These are phyloP conservation scores for Lentinula lateritia DNA, from an alignment of 768 basidiomycete genomes.

Conservation along the genomic window DNA sequence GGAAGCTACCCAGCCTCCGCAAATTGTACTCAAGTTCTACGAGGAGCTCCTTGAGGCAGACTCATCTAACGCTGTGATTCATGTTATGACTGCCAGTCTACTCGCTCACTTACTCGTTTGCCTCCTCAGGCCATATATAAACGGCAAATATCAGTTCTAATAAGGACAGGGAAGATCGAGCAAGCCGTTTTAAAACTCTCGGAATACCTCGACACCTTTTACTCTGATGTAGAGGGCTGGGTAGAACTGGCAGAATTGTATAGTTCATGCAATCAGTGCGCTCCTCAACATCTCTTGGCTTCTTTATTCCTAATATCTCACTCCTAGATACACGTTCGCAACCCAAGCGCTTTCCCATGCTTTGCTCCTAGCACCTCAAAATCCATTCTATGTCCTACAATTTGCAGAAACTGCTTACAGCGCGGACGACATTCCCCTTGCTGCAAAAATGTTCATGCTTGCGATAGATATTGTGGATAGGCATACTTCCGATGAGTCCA, in stretches of 20 bases:
- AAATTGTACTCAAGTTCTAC: conserved; percentile 57
- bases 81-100: neutral
- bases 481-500: conserved; percentile 48
- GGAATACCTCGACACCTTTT: conserved; percentile 78
- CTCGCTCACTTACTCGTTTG: neutral
- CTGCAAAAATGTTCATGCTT: conserved; percentile 74
- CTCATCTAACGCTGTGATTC: conserved; percentile 59
- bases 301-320: neutral
- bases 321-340: conserved; percentile 62
- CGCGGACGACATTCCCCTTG: conserved; percentile 64
- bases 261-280: conserved; percentile 67
- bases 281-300: conserved; percentile 4
- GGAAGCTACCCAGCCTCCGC: conserved; percentile 59
- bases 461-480: conserved; percentile 74
- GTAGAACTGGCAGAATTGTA: conserved; percentile 81
- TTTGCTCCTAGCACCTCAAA: conserved; percentile 78
- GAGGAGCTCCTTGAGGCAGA: conserved; percentile 60
- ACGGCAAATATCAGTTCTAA: conserved; percentile 70
- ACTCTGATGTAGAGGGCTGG: conserved; percentile 87
- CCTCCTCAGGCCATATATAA: conserved; percentile 65
- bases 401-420: conserved; percentile 88
- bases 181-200: conserved; percentile 68
- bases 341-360: conserved; percentile 78
- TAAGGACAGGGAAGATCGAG: conserved; percentile 56
- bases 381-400: conserved; percentile 78